Evolutionary conservation across 202 grass and related monocot species (phyloP).

Genomic region (Saccharum hybrid): DNA sequence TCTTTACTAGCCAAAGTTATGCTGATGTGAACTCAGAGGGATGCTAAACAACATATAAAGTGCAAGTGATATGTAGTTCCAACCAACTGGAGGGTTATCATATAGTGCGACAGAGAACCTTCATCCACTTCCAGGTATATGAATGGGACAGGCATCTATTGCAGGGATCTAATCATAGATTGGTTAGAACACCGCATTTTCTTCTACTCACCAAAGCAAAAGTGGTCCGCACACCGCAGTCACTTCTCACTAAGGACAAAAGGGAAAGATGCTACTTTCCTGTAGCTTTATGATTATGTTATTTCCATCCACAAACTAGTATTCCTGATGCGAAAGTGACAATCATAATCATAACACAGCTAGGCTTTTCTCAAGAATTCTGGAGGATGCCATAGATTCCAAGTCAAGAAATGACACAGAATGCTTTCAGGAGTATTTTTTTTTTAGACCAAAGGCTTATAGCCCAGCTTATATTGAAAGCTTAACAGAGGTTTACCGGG

Average conservation of each 20-base stretch:
- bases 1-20: constrained; percentile 19
- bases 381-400: constrained; percentile 28
- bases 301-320: constrained; percentile 42
- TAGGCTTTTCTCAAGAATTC: constrained; percentile 42
- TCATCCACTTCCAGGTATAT: constrained; percentile 28
- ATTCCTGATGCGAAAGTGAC: constrained; percentile 37
- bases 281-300: constrained; percentile 26
- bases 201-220: constrained; percentile 24
- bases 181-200: constrained; percentile 5
- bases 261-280: constrained; percentile 25
- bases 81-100: constrained; percentile 29
- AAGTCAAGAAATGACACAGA: not conserved
- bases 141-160: constrained; percentile 31
- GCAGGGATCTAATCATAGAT: constrained; percentile 17
- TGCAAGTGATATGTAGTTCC: constrained; percentile 25
- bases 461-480: too few species aligned
- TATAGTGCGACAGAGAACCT: constrained; percentile 16
- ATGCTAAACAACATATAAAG: constrained; percentile 21
- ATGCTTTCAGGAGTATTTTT: not conserved
- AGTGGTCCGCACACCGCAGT: constrained; percentile 6
- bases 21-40: constrained; percentile 16
- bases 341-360: constrained; percentile 27
- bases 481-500: too few species aligned
- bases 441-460: too few species aligned
- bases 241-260: constrained; percentile 21